Evolutionary conservation across 2,329 filamentous ascomycete species (phyloP), one percentile per base, ranked within the genome.

Genomic region (Aspergillus sojae): DNA sequence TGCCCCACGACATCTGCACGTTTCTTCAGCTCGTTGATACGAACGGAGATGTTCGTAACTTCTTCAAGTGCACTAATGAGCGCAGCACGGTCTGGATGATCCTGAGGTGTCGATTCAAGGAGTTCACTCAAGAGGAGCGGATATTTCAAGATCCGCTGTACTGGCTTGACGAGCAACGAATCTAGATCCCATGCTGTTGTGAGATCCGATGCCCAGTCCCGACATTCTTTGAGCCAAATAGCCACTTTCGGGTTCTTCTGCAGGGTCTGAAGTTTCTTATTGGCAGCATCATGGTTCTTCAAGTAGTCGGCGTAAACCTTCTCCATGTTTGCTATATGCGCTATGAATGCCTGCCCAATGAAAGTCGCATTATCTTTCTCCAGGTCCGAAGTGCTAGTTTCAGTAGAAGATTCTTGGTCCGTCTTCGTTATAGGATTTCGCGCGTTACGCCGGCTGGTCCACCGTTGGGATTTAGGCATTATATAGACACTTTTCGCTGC

Each of bases 131-230:
- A 87, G 46, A 99, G 83, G 53, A 97, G 89, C 4, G 93, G 93
- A 74, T 98, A 99, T 73, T 97, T 97, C 39, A 94, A 89, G 66
- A 98, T 90, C 55, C 95, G 88, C 79, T 99, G 95, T 77, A 96
- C 94, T 1, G 95, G 95, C 78, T 99, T 99, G 74, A 99, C 94
- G 23, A 99, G 86, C n/a, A 99, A 83, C 0, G 95, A 96, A 77
- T 97, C 94, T 65, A 99, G 79, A 77, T 96, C 92, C 95, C 95
- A 99, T 0, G 95, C 94, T 30, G 89, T 88, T 0, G 95, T 99
- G 67, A 99, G 85, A 75, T 97, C 95, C 70, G 93, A 91, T 14
- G 94, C 94, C 72, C 94, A 94, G 70, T 93, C 89, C 72, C 95
- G 93, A 78, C 95, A 99, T 77, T 97, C 94, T 63, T 90, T 90